Percentiles rank a stretch among this genome's conserved stretches.
Evolutionary conservation across 805 yeast genomes (phyloP).

Genomic region (Hermanozyma aechmeae): DNA sequence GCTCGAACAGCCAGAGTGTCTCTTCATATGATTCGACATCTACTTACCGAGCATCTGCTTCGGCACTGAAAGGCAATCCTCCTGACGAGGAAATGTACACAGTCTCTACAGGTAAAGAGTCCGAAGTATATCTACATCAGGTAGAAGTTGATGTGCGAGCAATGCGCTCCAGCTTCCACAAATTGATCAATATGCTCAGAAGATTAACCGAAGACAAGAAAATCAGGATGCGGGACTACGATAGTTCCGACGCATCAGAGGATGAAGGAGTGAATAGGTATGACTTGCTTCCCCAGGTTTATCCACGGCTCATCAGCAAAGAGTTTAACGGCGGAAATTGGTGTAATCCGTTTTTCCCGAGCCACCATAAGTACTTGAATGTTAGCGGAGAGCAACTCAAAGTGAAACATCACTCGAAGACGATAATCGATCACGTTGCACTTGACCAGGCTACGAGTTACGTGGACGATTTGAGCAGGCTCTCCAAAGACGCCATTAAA

Average conservation of each 20-base stretch:
- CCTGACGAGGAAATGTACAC: too few relatives aligned
- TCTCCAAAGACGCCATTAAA: conserved; percentile 33
- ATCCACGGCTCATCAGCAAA: conserved; percentile 59
- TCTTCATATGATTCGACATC: too few relatives aligned
- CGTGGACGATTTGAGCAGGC: conserved; percentile 26
- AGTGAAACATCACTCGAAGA: conserved; percentile 31
- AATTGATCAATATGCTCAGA: conserved; percentile 19
- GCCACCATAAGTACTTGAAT: conserved; percentile 26
- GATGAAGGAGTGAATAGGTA: conserved; percentile 24
- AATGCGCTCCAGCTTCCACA: conserved; percentile 22
- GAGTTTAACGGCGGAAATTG: conserved; percentile 75
- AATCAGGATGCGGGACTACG: conserved; percentile 25
- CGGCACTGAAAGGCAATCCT: too few relatives aligned
- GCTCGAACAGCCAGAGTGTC: conserved; percentile 5
- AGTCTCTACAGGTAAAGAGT: too few relatives aligned
- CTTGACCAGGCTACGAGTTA: conserved; percentile 25
- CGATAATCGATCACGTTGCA: conserved; percentile 43
- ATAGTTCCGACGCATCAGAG: conserved; percentile 28
- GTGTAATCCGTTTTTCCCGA: conserved; percentile 55
- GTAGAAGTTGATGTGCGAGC: conserved; percentile 30
- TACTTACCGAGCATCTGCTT: too few relatives aligned
- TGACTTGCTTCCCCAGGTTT: conserved; percentile 48
- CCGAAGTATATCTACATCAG: too few relatives aligned
- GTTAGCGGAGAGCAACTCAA: conserved; percentile 36
- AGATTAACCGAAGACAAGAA: conserved; percentile 24